Base-by-base conservation (phyloP, 768 basidiomycete species). In the Kwoniella pini region DNA sequence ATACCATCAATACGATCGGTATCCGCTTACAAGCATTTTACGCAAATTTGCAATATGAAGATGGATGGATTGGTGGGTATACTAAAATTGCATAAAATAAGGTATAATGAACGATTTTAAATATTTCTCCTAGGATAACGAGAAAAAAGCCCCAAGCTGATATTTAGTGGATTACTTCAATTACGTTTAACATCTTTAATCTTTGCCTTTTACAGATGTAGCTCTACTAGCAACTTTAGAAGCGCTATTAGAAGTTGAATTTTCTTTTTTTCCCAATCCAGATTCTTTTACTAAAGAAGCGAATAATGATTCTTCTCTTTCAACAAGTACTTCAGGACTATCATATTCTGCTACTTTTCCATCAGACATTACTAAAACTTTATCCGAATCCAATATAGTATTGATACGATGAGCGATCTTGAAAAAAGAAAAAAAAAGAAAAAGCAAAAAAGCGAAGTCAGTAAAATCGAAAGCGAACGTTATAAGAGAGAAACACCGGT, bases 341-440 rank as follows among this genome's bases (percentile, higher is more conserved):
- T 93, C 90, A 69, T 87, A 87, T 78, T 96, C 92, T n/a, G 85
- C 84, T 11, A 91, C 82, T 82, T 84, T 73, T n/a, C 93, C 93
- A 22, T 85, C 80, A 65, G 88, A 86, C 79, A 96, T 85, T 1
- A 95, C 92, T 27, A 95, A 75, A 17, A 95, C 85, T 24, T 86
- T 84, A 61, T 88, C 86, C 33, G 87, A 91, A 67, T 90, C 91
- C 80, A 24, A 88, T 85, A 80, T 94, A 85, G 78, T 79, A 62
- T 78, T 77, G 62, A 78, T 66, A 2, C 77, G 67, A 50, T 77
- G 74, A 2, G 72, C 66, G 22, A 70, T 72, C 60, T 64, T 12
- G 19, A 44, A 22, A 26, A 43, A 17, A 44, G 17, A 13, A 17
- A 27, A 19, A 31, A 45, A 26, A 19, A 24, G 28, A 21, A 28